phyloP scores from a whole-genome alignment of 2,329 filamentous ascomycete species.

The Venturia asperata region DNA sequence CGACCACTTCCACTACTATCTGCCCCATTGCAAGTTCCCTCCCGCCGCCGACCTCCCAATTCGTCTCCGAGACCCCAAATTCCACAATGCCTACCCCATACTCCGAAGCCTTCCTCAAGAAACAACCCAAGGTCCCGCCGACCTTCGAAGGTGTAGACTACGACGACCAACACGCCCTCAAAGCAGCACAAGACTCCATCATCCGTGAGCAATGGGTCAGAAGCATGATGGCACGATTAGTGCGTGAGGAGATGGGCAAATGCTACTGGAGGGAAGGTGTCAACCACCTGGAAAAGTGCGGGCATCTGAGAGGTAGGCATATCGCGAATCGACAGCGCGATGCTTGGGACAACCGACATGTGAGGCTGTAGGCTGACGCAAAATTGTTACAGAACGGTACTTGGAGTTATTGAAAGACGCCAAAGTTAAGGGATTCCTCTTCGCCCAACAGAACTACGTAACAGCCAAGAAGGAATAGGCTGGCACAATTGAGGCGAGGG shows the following conservation, averaged over 20 bases:
- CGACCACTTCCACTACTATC: not conserved
- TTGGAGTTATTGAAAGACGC: conserved; percentile 68
- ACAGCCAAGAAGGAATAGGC: conserved; percentile 36
- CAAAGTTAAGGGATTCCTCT: conserved; percentile 72
- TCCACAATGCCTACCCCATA: conserved; percentile 71
- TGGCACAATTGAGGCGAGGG: not conserved
- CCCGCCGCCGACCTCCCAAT: not conserved
- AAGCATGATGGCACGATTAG: conserved; percentile 80
- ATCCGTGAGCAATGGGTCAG: conserved; percentile 83
- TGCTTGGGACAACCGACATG: not conserved
- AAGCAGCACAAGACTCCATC: conserved; percentile 74
- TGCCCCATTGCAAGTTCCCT: not conserved
- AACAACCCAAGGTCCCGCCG: conserved; percentile 74
- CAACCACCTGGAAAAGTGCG: conserved; percentile 85
- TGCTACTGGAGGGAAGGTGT: conserved; percentile 80
- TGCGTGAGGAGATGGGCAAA: conserved; percentile 76
- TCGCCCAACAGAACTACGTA: conserved; percentile 71
- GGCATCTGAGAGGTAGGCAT: conserved; percentile 63
- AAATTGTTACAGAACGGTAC: conserved; percentile 57
- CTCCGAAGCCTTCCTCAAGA: conserved; percentile 71
- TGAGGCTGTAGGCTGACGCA: conserved; percentile 7
- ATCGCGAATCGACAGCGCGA: not conserved
- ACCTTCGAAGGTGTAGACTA: conserved; percentile 85
- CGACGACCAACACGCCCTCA: conserved; percentile 72
- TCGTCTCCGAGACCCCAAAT: not conserved